phyloP scores from a whole-genome alignment of 2,329 filamentous ascomycete species.

The Trichoderma harzianum region DNA sequence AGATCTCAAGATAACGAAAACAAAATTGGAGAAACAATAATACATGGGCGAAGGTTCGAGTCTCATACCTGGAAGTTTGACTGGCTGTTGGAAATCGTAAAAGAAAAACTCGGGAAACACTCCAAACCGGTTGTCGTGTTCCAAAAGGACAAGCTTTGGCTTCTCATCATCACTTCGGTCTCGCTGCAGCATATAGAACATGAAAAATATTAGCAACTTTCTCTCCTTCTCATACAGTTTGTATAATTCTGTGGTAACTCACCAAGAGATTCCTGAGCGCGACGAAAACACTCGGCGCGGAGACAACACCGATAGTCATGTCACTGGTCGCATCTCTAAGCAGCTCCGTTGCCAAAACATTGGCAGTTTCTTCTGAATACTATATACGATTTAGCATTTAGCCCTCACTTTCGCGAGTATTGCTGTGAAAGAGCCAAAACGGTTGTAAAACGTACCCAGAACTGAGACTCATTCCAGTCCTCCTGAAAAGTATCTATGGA shows the following conservation, averaged over 20 bases:
- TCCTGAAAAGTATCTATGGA: slow-evolving; percentile 71
- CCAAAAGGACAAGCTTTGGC: slow-evolving; percentile 64
- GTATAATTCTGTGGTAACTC: slow-evolving; percentile 23
- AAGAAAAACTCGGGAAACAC: slow-evolving; percentile 71
- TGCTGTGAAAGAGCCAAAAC: background rate
- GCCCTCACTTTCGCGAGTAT: background rate
- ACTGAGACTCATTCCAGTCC: slow-evolving; percentile 81
- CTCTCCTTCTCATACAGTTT: background rate
- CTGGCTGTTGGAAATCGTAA: slow-evolving; percentile 70
- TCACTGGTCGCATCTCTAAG: slow-evolving; percentile 56
- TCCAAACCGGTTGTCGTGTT: slow-evolving; percentile 70
- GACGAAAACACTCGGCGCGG: slow-evolving; percentile 73
- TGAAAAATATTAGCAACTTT: background rate
- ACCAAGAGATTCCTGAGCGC: slow-evolving; percentile 69
- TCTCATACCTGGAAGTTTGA: slow-evolving; percentile 56
- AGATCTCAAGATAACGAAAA: background rate
- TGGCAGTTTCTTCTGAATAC: slow-evolving; percentile 72
- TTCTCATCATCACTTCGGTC: slow-evolving; percentile 25
- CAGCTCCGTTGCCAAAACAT: slow-evolving; percentile 59
- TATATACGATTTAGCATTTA: slow-evolving; percentile 28
- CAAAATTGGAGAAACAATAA: background rate
- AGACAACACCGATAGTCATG: slow-evolving; percentile 65
- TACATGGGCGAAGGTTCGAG: background rate
- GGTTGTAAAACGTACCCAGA: slow-evolving; percentile 60
- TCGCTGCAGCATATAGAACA: slow-evolving; percentile 15